A percentile compares a stretch with the other conserved stretches of the same genome.
These are phyloP conservation scores for Pseudomonodictys pantanalensis DNA, from an alignment of 495 filamentous ascomycete genomes.

Conservation along the genomic window DNA sequence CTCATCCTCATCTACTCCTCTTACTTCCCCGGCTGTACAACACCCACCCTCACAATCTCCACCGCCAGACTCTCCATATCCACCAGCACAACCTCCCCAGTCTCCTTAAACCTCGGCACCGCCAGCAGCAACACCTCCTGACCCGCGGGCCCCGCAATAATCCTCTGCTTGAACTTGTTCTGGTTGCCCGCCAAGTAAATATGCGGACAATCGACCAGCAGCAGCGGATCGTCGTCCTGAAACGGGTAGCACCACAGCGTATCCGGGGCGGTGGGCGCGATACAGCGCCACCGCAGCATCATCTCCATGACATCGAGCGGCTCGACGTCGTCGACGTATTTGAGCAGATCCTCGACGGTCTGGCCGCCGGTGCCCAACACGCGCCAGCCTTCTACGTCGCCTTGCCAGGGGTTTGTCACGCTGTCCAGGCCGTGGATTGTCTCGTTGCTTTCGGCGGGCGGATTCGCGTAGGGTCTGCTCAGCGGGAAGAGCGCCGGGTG, in stretches of 20 bases:
- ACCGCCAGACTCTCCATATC: conserved; percentile 81
- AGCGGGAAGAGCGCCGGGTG: conserved; percentile 51
- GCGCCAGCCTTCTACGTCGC: conserved; percentile 80
- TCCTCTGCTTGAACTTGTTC: conserved; percentile 70
- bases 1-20: conserved; percentile 6
- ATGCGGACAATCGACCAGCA: conserved; percentile 79
- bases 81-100: conserved; percentile 77
- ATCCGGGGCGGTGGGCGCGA: conserved; percentile 94
- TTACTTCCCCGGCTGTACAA: conserved; percentile 25
- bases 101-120: conserved; percentile 77
- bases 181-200: conserved; percentile 90
- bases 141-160: conserved; percentile 62
- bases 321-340: conserved; percentile 76
- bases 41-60: conserved; percentile 64
- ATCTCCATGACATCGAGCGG: conserved; percentile 84
- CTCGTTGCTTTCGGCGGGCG: conserved; percentile 46
- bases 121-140: conserved; percentile 72
- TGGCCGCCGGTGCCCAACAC: conserved; percentile 84
- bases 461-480: conserved; percentile 62
- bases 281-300: conserved; percentile 84
- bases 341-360: conserved; percentile 88
- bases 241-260: conserved; percentile 97
- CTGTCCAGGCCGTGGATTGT: conserved; percentile 77
- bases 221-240: conserved; percentile 84
- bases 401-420: conserved; percentile 92